Evolutionary conservation across 352 stramenopile genomes (phyloP).

Genomic region (Pythium pectinolyticum): DNA sequence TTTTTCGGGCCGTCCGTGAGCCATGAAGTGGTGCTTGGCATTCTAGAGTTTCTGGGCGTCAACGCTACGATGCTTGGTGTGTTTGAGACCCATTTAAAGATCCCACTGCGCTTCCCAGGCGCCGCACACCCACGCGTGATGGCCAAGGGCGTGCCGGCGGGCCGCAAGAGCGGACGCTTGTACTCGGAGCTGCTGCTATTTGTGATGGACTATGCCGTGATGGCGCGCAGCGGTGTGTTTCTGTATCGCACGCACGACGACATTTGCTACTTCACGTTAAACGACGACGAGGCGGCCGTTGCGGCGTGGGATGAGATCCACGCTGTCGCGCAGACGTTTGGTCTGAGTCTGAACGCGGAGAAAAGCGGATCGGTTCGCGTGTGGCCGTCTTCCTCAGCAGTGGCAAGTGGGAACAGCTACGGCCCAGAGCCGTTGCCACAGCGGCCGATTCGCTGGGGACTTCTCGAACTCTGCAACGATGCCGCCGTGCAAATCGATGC

Average conservation of each 20-base stretch:
- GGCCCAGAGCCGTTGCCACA: slow-evolving; percentile 30
- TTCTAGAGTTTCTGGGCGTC: slow-evolving; percentile 19
- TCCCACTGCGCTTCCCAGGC: slow-evolving; percentile 16
- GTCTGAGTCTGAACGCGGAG: slow-evolving; percentile 39
- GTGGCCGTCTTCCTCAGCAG: background rate
- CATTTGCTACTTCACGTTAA: slow-evolving; percentile 50
- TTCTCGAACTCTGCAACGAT: slow-evolving; percentile 44
- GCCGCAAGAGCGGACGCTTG: slow-evolving; percentile 40
- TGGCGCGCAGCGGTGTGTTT: slow-evolving; percentile 32
- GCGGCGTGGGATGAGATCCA: slow-evolving; percentile 43
- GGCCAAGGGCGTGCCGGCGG: slow-evolving; percentile 34
- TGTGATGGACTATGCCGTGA: slow-evolving; percentile 46
- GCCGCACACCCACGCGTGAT: background rate
- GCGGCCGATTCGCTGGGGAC: slow-evolving; percentile 42
- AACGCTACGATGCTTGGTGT: background rate
- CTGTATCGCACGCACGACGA: slow-evolving; percentile 52
- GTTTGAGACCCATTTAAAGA: slow-evolving; percentile 21
- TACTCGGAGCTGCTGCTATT: slow-evolving; percentile 48
- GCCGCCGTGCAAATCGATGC: slow-evolving; percentile 37
- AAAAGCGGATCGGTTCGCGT: slow-evolving; percentile 48
- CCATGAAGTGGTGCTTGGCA: slow-evolving; percentile 21
- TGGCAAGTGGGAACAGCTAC: slow-evolving; percentile 9
- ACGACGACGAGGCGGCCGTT: slow-evolving; percentile 33
- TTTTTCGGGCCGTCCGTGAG: slow-evolving; percentile 27
- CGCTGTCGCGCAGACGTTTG: slow-evolving; percentile 20